Base-by-base conservation (phyloP, 805 yeast genomes). In the Saturnispora zaruensis region DNA sequence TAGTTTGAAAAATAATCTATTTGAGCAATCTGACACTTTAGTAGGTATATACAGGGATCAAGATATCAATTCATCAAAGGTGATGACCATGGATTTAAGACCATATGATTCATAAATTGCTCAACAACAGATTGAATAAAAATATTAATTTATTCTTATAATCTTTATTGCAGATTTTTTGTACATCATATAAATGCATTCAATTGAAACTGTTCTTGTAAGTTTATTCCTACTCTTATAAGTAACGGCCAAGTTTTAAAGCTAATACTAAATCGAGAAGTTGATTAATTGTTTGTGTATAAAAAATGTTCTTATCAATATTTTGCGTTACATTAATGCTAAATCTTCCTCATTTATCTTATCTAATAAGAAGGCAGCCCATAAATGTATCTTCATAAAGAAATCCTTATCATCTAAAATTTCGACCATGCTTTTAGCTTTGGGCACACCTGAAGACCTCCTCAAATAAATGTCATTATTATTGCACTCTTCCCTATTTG, bases 11-110 rank as follows among this genome's bases (percentile, higher is more conserved):
- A 88, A 84, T 59, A 78, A 87, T 1, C 72, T 93, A 60, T 93
- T 85, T 66, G 96, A 90, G 61, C 80, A 81, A 58, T 86, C 96
- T 6, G 96, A 88, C 61, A 82, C 96, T 0, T 72, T 93, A 51
- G 96, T 93, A 5, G 99, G 99, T 30, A 90, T 93, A 46, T 90
- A 87, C 69, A 75, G 95, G 55, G 93, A 86, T 52, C 95, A 85
- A 57, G 67, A 70, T 6, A 77, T 79, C 47, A 87, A 85, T 59
- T 76, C 87, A 45, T 84, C 95, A 4, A 78, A 74, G 56, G 81
- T 88, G 2, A 71, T 87, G 26, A 85, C 93, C 0, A 64, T 87
- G 51, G 91, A 87, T 61, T 72, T 87, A 59, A 73, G 82, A 52
- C 73, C 76, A 9, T 84, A 82, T 58, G 78, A 82, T 26, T 11